Percentiles rank a stretch among this genome's conserved stretches.
These are phyloP conservation scores for Grosmannia huntii DNA, from an alignment of 2,329 filamentous ascomycete genomes.

Conservation along the genomic window DNA sequence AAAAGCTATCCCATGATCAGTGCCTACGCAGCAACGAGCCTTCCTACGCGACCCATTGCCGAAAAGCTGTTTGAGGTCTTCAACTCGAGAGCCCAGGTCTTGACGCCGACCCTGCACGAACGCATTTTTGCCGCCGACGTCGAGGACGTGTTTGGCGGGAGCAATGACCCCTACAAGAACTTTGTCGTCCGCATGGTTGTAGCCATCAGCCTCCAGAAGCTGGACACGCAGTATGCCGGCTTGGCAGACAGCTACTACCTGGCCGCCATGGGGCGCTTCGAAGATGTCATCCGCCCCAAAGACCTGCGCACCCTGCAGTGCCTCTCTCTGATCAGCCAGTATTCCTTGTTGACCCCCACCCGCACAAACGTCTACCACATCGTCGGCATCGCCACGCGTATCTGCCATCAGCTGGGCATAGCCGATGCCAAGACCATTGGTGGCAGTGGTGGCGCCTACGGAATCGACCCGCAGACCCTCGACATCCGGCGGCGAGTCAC, in stretches of 20 bases:
- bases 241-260: slow-evolving; percentile 92
- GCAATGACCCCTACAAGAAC: slow-evolving; percentile 67
- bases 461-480: slow-evolving; percentile 59
- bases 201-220: slow-evolving; percentile 86
- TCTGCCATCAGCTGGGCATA: slow-evolving; percentile 80
- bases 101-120: slow-evolving; percentile 81
- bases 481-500: slow-evolving; percentile 82
- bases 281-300: slow-evolving; percentile 74
- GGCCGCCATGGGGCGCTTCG: slow-evolving; percentile 72
- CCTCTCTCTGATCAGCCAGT: slow-evolving; percentile 74
- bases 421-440: slow-evolving; percentile 81
- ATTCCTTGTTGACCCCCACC: slow-evolving; percentile 85
- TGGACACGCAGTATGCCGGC: slow-evolving; percentile 81
- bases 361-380: slow-evolving; percentile 89
- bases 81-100: slow-evolving; percentile 80
- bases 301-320: slow-evolving; percentile 87
- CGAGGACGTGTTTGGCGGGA: slow-evolving; percentile 67
- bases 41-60: slow-evolving; percentile 63
- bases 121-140: slow-evolving; percentile 63
- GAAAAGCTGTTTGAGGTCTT: slow-evolving; percentile 76
- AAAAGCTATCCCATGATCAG: slow-evolving; percentile 90
- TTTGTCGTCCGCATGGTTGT: slow-evolving; percentile 86
- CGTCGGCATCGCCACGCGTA: slow-evolving; percentile 71
- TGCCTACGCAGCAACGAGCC: slow-evolving; percentile 59
- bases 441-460: slow-evolving; percentile 44